Percentiles rank a stretch among this genome's conserved stretches.
Conservation (phyloP, 371 early-diverging fungal genomes). For the Rhizopus arrhizus region DNA sequence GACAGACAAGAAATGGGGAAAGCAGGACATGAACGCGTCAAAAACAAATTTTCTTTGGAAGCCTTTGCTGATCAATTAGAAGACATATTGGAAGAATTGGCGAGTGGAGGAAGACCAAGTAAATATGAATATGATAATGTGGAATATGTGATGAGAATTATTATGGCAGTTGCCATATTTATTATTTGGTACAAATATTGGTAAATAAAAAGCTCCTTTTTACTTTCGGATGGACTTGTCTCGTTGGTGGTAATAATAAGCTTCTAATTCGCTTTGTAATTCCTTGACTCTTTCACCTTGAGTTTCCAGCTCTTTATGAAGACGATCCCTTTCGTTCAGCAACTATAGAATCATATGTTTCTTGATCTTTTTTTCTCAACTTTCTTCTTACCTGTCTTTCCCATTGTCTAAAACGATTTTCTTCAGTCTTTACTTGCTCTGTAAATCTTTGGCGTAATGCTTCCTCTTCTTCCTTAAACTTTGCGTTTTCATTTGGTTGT, state of each 20-base stretch:
- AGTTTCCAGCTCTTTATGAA: constrained; percentile 93
- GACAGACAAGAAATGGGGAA: constrained; percentile 58
- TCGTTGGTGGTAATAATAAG: constrained; percentile 45
- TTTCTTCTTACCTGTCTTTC: background rate
- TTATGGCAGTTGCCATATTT: constrained; percentile 26
- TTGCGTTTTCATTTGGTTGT: constrained; percentile 6
- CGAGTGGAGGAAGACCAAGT: constrained; percentile 27
- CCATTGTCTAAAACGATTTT: background rate
- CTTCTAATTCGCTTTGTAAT: constrained; percentile 82
- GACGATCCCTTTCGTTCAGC: constrained; percentile 92
- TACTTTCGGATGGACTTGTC: constrained; percentile 39
- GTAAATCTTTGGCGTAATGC: background rate
- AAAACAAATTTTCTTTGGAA: constrained; percentile 64
- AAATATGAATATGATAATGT: constrained; percentile 24
- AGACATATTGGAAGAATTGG: constrained; percentile 48
- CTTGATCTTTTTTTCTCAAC: too few species aligned
- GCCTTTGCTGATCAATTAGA: constrained; percentile 75
- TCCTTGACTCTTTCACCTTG: constrained; percentile 89
- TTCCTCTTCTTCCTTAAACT: constrained; percentile 4
- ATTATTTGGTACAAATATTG: constrained; percentile 29
- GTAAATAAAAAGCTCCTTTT: constrained; percentile 3
- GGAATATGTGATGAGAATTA: constrained; percentile 28
- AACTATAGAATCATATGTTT: constrained; percentile 48
- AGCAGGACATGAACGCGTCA: constrained; percentile 65
- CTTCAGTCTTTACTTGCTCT: background rate